Base-by-base conservation (phyloP, 163 green algal genomes). In the Volvox carteri region DNA sequence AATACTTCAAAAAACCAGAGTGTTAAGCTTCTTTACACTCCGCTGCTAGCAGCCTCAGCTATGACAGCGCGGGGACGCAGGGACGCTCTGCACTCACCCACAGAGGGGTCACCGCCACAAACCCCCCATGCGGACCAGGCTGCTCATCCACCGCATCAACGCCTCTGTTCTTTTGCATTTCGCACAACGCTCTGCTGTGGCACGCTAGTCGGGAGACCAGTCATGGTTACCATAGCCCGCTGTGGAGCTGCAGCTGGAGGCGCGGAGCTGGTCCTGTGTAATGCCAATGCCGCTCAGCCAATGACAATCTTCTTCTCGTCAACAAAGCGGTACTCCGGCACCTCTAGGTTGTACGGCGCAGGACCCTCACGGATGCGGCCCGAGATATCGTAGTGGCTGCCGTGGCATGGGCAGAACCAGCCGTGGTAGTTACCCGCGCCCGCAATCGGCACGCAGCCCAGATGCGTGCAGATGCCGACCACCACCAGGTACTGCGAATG, bases 371-470 rank as follows among this genome's bases (percentile, higher is more conserved):
- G 95, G 58, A 98, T 97, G 89, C 98, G 95, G 58, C 98, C 98
- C 44, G 94, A 98, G 37, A 96, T 96, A 92, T 99, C 98, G 85
- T 99, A 99, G 94, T 99, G 98, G 60, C 92, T 97, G 52, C 98
- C 98, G 91, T 99, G 98, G 96, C 98, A 99, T n/a, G 98, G 98
- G 95, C 98, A 99, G 95, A 99, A 99, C 98, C 98, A 99, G 84
- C 98, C 98, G 62, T 95, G 87, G 93, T 98, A 99, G 93, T 99
- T 98, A 39, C 98, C 98, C n/a, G 98, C 98, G 89, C 99, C 98
- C n/a, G 96, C 93, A 73, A 99, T 97, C 21, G 98, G 98, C 87
- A 99, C 98, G 91, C 98, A 99, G 30, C 98, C 98, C 87, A 99
- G 93, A 93, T 99, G 98, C 37, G 98, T 99, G 96, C 98, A 99